Conservation (phyloP, 2,329 filamentous ascomycete genomes). For the Colletotrichum orchidophilum region DNA sequence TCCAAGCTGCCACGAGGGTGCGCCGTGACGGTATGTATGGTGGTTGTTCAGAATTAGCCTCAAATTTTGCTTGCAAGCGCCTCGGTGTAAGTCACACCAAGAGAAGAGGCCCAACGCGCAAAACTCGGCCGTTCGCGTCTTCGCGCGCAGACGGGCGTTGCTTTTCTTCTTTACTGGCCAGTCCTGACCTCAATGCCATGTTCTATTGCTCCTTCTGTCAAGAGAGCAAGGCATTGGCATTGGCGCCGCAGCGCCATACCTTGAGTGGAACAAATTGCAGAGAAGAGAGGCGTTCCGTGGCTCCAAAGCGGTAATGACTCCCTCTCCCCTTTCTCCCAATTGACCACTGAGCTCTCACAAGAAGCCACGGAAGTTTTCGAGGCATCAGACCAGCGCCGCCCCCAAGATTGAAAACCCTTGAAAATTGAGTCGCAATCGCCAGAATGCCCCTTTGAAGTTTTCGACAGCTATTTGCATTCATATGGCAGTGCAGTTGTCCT, state of each 20-base stretch:
- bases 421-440: neutral
- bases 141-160: neutral
- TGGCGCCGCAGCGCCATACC: neutral
- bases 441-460: neutral
- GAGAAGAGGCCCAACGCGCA: neutral
- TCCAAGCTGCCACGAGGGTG: slow-evolving; percentile 9
- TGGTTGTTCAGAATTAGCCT: neutral
- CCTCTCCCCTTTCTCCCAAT: neutral
- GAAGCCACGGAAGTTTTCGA: neutral
- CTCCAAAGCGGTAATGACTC: neutral
- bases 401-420: neutral
- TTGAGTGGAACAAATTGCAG: neutral
- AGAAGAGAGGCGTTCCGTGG: neutral
- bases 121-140: slow-evolving; percentile 13
- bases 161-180: neutral
- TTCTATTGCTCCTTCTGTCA: neutral
- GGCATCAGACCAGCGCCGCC: neutral
- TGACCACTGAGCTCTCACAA: neutral
- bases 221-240: neutral
- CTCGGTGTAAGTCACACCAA: neutral
- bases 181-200: neutral
- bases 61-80: neutral
- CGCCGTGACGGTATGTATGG: neutral
- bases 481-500: neutral
- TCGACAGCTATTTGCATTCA: slow-evolving; percentile 1